These are phyloP conservation scores for Kalanchoe fedtschenkoi DNA, from an alignment of 164 flowering plant species.

Conservation along the genomic window DNA sequence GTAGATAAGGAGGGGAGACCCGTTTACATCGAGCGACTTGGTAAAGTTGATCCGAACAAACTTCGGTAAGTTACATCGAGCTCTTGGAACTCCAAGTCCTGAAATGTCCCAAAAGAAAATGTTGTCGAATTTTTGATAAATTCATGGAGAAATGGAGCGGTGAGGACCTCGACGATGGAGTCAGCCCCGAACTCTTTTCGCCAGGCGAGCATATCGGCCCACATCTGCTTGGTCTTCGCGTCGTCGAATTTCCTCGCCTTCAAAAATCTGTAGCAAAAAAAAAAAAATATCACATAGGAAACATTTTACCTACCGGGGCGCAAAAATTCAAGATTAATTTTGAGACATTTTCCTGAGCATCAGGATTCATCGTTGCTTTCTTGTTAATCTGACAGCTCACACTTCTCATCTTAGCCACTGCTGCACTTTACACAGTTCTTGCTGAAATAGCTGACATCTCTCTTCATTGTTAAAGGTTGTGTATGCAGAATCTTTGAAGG, in stretches of 20 bases:
- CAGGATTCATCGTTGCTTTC: constrained; percentile 65
- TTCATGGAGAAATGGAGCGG: too few relatives aligned
- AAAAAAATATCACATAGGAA: background rate
- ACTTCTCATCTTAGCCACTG: constrained; percentile 59
- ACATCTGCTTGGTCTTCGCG: constrained; percentile 92
- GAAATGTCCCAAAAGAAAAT: constrained; percentile 11
- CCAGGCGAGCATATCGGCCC: constrained; percentile 89
- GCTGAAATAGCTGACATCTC: constrained; percentile 61
- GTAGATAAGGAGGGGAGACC: too few relatives aligned
- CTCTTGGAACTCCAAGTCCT: constrained; percentile 85
- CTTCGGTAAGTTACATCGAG: too few relatives aligned
- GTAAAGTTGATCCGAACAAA: too few relatives aligned
- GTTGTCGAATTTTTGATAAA: background rate
- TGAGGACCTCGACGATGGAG: constrained; percentile 61
- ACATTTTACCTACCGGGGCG: background rate
- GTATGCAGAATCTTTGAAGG: constrained; percentile 59
- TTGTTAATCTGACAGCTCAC: constrained; percentile 54
- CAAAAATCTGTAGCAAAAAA: constrained; percentile 56
- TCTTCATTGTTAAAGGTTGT: constrained; percentile 58
- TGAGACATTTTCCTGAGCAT: constrained; percentile 51
- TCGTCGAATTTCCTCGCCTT: constrained; percentile 84
- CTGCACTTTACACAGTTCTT: constrained; percentile 51
- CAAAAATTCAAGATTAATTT: background rate
- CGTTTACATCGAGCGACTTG: too few relatives aligned
- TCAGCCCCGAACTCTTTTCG: constrained; percentile 83